Conservation (phyloP, 2,329 filamentous ascomycete genomes). For the Hansfordia pulvinata region DNA sequence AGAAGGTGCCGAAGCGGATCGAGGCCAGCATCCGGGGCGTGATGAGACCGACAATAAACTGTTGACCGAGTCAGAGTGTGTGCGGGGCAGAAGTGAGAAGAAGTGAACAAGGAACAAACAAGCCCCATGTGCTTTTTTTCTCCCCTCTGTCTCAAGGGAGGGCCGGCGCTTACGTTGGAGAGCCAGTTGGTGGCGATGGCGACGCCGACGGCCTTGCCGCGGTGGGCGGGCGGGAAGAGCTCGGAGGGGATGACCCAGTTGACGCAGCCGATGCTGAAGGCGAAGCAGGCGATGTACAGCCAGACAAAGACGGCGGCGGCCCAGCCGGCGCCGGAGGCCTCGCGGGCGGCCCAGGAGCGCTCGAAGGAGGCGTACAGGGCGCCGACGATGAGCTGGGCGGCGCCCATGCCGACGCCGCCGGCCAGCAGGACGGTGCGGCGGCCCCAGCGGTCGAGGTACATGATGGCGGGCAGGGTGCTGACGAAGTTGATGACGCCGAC, state of each 20-base stretch:
- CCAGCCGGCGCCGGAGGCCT: conserved; percentile 58
- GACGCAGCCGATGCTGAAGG: conserved; percentile 51
- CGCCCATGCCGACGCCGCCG: conserved; percentile 57
- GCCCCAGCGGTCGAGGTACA: conserved; percentile 51
- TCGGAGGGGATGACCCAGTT: no score
- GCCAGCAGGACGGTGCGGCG: conserved; percentile 48
- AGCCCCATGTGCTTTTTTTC: not conserved
- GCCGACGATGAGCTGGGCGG: conserved; percentile 59
- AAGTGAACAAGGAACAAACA: not conserved
- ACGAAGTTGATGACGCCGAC: conserved; percentile 60
- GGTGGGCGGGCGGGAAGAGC: no score
- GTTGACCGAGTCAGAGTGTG: conserved; percentile 2
- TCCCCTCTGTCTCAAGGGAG: conserved; percentile 56
- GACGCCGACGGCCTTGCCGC: no score
- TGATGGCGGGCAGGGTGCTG: conserved; percentile 51
- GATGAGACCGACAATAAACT: no score
- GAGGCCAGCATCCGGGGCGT: conserved; percentile 62
- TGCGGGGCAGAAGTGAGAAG: not conserved
- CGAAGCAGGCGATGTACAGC: conserved; percentile 5
- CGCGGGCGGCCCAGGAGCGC: conserved; percentile 41
- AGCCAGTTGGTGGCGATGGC: no score
- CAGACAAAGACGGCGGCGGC: conserved; percentile 31
- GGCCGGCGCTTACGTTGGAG: no score
- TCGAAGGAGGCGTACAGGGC: conserved; percentile 52
- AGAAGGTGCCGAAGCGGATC: conserved; percentile 55